These are phyloP conservation scores for Phoma sp. DNA, from an alignment of 2,329 filamentous ascomycete species.

Conservation along the genomic window DNA sequence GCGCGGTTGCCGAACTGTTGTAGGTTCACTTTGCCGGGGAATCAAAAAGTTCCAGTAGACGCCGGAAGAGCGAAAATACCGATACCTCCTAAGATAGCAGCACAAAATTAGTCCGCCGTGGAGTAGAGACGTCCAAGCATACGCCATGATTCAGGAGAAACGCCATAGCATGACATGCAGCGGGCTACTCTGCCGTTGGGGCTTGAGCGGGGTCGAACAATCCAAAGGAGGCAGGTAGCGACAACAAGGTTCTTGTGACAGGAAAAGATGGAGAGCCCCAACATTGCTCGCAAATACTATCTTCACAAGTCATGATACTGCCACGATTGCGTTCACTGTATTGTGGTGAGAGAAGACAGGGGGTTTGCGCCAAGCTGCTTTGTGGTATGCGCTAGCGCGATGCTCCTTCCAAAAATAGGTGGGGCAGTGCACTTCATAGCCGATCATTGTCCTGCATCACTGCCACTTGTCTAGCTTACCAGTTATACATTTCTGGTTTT, in stretches of 20 bases:
- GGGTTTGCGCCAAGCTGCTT: slow-evolving; percentile 26
- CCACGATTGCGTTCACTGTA: background rate
- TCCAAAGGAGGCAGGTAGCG: background rate
- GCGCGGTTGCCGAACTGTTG: background rate
- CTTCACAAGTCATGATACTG: slow-evolving; percentile 4
- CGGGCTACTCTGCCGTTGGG: background rate
- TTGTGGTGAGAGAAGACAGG: slow-evolving; percentile 17
- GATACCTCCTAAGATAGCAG: background rate
- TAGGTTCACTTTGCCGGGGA: background rate
- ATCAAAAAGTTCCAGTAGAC: background rate
- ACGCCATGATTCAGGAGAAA: slow-evolving; percentile 8
- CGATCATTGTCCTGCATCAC: slow-evolving; percentile 27
- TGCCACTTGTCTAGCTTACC: slow-evolving; percentile 25
- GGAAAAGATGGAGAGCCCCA: background rate
- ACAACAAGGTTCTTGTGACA: background rate
- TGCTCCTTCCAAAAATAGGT: slow-evolving; percentile 37
- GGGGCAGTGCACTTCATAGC: slow-evolving; percentile 38
- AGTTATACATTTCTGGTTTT: slow-evolving; percentile 7
- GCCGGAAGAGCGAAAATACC: background rate
- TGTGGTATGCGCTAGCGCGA: slow-evolving; percentile 20
- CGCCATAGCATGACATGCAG: slow-evolving; percentile 5
- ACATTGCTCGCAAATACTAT: background rate
- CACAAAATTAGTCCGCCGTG: background rate
- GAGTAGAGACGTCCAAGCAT: background rate
- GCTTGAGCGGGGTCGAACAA: background rate